Evolutionary conservation across 2,329 filamentous ascomycete species (phyloP), one percentile per base, ranked within the genome.

Genomic region (Ascochyta pisi): DNA sequence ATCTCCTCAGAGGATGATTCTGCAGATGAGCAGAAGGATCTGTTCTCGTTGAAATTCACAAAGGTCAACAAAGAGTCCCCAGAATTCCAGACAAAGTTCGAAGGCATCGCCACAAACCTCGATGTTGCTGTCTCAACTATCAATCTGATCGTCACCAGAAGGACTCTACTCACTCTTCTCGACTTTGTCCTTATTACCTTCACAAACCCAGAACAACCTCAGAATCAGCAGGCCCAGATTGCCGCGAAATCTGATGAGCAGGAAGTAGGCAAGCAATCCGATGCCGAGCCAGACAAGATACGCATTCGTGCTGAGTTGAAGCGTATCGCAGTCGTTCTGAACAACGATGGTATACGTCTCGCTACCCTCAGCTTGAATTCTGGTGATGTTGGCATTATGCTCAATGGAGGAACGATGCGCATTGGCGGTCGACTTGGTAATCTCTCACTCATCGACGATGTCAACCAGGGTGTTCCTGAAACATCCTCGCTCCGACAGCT

Each of bases 161-260:
- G 90, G 76, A 99, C 96, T 0, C 80, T 99, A 3, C 82, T 99
- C 49, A 99, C 94, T 0, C 79, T 99, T 0, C 79, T 99, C 39
- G 95, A 99, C 73, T 99, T 99, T 68, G 88, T 97, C 31, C 86
- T 99, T 16, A 83, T 92, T 37, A 99, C 95, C 0, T 99, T 99
- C 68, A 89, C 94, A 0, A 86, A 83, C 58, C 83, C 82, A 7
- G 82, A 84, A 54, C 79, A 82, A 46, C 76, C 80, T 9, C 73
- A 75, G 43, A 70, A 77, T 16, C 63, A 73, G 31, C 71, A 73
- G 48, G 61, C 65, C 16, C 69, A 72, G 52, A 67, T 70, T 40
- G 52, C 58, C 6, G 68, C 62, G 3, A 72, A 71, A 54, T 60
- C 71, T 15, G 68, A 71, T 22, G 69, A 75, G 13, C 73, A 66